phyloP scores from a whole-genome alignment of 106 monocot species.

The Iris macrosiphon region DNA sequence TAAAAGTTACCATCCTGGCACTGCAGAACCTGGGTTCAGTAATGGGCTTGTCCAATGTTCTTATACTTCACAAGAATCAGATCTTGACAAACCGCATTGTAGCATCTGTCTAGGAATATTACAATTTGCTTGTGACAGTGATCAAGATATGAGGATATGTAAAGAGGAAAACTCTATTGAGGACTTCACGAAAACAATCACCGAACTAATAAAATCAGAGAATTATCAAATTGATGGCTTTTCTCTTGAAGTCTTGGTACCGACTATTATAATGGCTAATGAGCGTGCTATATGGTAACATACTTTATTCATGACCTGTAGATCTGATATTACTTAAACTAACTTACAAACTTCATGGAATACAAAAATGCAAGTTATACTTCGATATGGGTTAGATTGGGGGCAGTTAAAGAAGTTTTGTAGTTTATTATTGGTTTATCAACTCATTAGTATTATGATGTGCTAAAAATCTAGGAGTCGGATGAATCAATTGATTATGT shows the following conservation, averaged over 20 bases:
- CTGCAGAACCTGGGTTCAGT: slow-evolving; percentile 9
- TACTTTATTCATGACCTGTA: not conserved
- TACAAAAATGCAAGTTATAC: too few species aligned
- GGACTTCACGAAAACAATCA: slow-evolving; percentile 24
- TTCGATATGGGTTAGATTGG: too few species aligned
- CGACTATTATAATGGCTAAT: slow-evolving; percentile 62
- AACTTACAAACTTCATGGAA: too few species aligned
- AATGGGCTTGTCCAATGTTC: slow-evolving; percentile 10
- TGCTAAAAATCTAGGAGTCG: too few species aligned
- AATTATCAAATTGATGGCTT: slow-evolving; percentile 54
- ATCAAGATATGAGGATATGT: slow-evolving; percentile 7
- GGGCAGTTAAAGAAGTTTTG: too few species aligned
- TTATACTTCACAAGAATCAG: slow-evolving; percentile 11
- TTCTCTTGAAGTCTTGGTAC: slow-evolving; percentile 66
- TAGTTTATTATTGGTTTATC: too few species aligned
- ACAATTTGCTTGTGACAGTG: slow-evolving; percentile 26
- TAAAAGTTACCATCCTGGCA: slow-evolving; percentile 1
- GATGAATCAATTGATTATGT: too few species aligned
- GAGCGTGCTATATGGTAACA: slow-evolving; percentile 73
- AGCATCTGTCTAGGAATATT: slow-evolving; percentile 76
- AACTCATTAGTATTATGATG: too few species aligned
- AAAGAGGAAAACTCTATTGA: slow-evolving; percentile 21
- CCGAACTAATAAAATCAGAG: slow-evolving; percentile 28
- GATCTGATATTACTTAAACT: too few species aligned
- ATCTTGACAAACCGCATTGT: slow-evolving; percentile 27